Evolutionary conservation across 768 basidiomycete species (phyloP), one percentile per base, ranked within the genome.

Genomic region (Tricholoma hemisulphureum): DNA sequence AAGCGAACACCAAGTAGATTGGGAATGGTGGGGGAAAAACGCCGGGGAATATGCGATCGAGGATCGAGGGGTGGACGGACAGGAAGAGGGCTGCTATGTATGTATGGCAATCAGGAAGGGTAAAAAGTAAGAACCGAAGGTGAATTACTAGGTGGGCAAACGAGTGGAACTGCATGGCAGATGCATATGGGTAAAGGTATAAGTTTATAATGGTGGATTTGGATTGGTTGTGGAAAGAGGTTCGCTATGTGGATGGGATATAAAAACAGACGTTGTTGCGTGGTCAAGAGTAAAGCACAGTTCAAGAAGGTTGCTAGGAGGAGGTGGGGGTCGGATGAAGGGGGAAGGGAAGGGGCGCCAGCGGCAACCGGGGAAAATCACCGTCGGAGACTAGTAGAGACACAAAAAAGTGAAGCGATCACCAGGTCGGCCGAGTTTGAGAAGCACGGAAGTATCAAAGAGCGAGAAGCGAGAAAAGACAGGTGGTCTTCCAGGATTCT

Each of bases 151-250:
- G 16, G 20, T 11, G 26, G 26, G 4, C 16, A 29, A 54, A 54
- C 39, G 53, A 54, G 39, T 39, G 53, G 53, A 54, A 29, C 5
- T 43, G 53, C 53, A 54, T 54, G 34, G 26, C 11, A 14, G 20
- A 54, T 54, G 53, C 53, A 54, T 54, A 29, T 29, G 53, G 24
- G 29, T n/a, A 29, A 48, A 49, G 46, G 26, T 28, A 49, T 28
- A 49, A 49, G 39, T 54, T 24, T 53, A 54, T 54, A 54, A 54
- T 26, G 39, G 16, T 43, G 24, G 23, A 23, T 14, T 45, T 24
- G 43, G 6, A 49, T 49, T 28, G 9, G 46, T n/a, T n/a, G n/a
- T n/a, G n/a, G 14, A 34, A 34, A 2, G 32, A 13, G 24, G n/a
- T 48, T 48, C 18, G 39, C 23, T 16, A 10, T 16, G 46, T 28